Evolutionary conservation across 257 asterid genomes (phyloP), one percentile per base, ranked within the genome.

Genomic region (Nyctanthes arbortristis): DNA sequence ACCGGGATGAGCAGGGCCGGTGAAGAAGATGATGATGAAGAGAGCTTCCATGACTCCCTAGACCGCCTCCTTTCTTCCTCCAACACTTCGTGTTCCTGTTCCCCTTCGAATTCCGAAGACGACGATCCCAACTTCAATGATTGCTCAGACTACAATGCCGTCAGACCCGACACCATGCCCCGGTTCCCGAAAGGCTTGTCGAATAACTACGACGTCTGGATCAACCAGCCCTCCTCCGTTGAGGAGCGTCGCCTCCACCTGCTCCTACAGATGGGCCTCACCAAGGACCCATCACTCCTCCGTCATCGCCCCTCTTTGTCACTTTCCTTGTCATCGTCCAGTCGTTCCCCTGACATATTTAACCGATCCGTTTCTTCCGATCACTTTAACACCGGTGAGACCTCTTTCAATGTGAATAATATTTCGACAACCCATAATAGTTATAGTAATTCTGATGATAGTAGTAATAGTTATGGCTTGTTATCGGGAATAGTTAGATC

Each of bases 221-320:
- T 83, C 84, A 84, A 96, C 64, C 86, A 77, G 64, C 98, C 98
- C 7, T 80, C 87, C 55, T 91, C 98, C 25, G 92, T 93, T 73
- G 89, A 89, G 69, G 91, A 90, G 83, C 96, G 98, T 49, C 97
- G 98, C 35, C 36, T 85, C 49, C 84, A 80, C 36, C 92, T 93
- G 61, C 89, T 93, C 63, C 72, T 70, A 40, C 90, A 84, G 78
- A 84, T 90, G 92, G 98, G 98, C 0, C 97, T 93, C 78, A 70
- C 77, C 40, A 80, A 84, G 8, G 95, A 93, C 81, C 90, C 93
- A 7, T 64, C 95, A 20, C 82, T 92, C 57, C 85, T 80, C 73
- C 92, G 93, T 56, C 89, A 81, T 39, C 76, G 85, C 36, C 80
- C 89, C 54, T 72, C 93, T 1, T 74, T 79, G 34, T 82, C 96